Base-by-base conservation (phyloP, 345 rosid genomes). In the Citrus unshiu region DNA sequence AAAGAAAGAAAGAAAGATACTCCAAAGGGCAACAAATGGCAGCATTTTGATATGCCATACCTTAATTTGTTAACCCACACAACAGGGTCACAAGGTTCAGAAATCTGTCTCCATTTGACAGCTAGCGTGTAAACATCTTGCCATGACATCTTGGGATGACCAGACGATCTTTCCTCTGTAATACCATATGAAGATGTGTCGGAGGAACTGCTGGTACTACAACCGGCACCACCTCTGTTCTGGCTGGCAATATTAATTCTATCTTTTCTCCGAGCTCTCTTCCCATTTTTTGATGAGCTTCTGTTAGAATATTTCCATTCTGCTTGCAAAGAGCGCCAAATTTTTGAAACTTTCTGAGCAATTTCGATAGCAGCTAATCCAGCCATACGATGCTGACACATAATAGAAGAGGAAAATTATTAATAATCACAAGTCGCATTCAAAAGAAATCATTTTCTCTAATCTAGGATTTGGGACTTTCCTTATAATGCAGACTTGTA, bases 51-150 rank as follows among this genome's bases (percentile, higher is more conserved):
- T 49, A 66, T 68, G 49, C 25, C 46, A 68, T 86, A 93, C 96
- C 97, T 90, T 83, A 95, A 87, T 84, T 90, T 93, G 90, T 95
- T 89, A 78, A 95, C 89, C 99, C 99, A 95, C 72, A 95, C 98
- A 81, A 95, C 98, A 40, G 98, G 98, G 71, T 95, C 97, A 85
- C 98, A 95, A 81, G 99, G 99, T 86, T 95, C 98, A 82, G 99
- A 95, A 80, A 95, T 92, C 89, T 95, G 99, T 83, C 99, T 92
- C 99, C 99, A 95, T 89, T 85, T 91, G 72, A 93, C 96, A 82
- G 98, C 98, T 75, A 88, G 74, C 1, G 96, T 85, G 78, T 92
- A 95, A 77, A 95, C 88, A 70, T 93, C 97, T 79, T 88, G 93
- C 99, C 99, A 93, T 76, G 94, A 87, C 85, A 92, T 87, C 77